These are phyloP conservation scores for Kodamaea neixiangensis DNA, from an alignment of 805 yeast species.

Conservation along the genomic window DNA sequence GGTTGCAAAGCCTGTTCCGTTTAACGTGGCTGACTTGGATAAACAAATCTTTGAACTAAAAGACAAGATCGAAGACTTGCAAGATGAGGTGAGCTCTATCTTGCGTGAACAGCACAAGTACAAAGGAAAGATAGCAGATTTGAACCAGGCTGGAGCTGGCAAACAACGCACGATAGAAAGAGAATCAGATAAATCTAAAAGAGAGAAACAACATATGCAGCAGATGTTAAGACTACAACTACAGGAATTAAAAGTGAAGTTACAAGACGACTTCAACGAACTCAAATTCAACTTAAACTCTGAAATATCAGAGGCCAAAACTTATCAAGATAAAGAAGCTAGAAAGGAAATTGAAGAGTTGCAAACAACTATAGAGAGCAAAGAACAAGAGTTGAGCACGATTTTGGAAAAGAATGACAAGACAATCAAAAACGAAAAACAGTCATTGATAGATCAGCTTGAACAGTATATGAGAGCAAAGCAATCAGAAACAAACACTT, in stretches of 20 bases:
- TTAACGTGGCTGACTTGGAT: constrained; percentile 9
- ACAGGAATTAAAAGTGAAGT: constrained; percentile 29
- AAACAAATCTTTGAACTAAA: constrained; percentile 9
- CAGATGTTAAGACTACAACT: constrained; percentile 29
- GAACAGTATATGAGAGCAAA: constrained; percentile 19
- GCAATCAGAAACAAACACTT: constrained; percentile 26
- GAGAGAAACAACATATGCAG: constrained; percentile 32
- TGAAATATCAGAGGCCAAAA: constrained; percentile 30
- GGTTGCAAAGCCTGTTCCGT: background rate
- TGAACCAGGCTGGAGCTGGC: constrained; percentile 5
- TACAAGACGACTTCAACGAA: constrained; percentile 30
- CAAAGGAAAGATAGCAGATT: constrained; percentile 6
- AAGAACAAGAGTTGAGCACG: constrained; percentile 7
- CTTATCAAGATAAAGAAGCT: constrained; percentile 23
- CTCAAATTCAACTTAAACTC: constrained; percentile 35
- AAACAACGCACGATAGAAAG: constrained; percentile 10
- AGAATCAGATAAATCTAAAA: constrained; percentile 11
- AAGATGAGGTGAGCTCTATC: constrained; percentile 15
- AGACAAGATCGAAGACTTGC: constrained; percentile 14
- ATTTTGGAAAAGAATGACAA: constrained; percentile 15
- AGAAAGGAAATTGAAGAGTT: constrained; percentile 20
- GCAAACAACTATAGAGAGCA: constrained; percentile 11
- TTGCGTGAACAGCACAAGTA: constrained; percentile 12
- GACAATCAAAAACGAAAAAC: constrained; percentile 18
- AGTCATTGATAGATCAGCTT: constrained; percentile 18